Base-by-base conservation (phyloP, 805 yeast genomes). In the Hanseniaspora meyeri region DNA sequence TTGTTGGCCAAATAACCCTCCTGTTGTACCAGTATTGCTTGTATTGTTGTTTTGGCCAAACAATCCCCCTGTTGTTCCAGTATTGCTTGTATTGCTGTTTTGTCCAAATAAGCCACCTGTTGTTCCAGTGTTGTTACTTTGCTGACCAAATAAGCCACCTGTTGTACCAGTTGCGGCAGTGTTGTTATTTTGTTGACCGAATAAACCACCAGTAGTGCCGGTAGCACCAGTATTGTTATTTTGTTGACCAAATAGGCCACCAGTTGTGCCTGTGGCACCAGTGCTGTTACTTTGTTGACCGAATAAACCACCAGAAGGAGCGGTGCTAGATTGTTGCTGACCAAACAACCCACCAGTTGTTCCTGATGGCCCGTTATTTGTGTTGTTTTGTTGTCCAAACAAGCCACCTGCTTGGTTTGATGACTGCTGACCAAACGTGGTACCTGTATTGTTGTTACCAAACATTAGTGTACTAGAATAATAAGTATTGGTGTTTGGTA, bases 191-290 rank as follows among this genome's bases (percentile, higher is more conserved):
- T 66, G 69, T 36, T 36, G 38, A 24, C 80, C 81, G 64, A 79
- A 78, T 53, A 77, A 63, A 4, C 78, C 78, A 34, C 37, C 37
- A 34, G 37, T 34, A 34, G 37, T 34, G 16, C 75, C 74, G 16
- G 68, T 65, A 11, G 67, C 59, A 14, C 57, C 49, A 45, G 59
- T 45, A n/a, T 55, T 46, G 8, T 58, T 39, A 19, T 42, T 59
- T 40, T 56, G 57, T 27, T 46, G 46, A 17, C 65, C 65, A 58
- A 64, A 64, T 17, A 63, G 46, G 0, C 66, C 64, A 27, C 62
- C 62, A 32, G 62, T 37, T 39, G 49, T 19, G 11, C 46, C n/a
- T 16, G 40, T n/a, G 60, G 39, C 59, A 66, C 43, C 57, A 64
- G 59, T 62, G 19, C 61, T 60, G 31, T 63, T 66, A 53, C 62